Evolutionary conservation across 768 basidiomycete species (phyloP), one percentile per base, ranked within the genome.

Genomic region (Cystofilobasidium macerans): DNA sequence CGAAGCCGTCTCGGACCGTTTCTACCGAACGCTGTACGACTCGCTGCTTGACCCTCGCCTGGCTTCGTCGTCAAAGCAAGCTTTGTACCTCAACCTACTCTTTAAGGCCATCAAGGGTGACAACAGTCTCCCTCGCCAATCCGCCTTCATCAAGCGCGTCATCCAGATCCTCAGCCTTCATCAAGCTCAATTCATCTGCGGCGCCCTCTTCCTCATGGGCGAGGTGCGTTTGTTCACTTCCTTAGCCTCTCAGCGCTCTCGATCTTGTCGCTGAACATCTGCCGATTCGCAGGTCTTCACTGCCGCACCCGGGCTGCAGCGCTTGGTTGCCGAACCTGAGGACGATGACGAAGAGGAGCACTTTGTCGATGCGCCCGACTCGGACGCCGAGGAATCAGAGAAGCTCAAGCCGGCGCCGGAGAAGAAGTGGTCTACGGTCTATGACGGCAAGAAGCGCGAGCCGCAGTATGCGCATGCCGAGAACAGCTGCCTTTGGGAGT

Each of bases 41-140:
- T 91, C 90, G 2, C 78, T 99, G 6, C 83, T 86, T 57, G 94
- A 99, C 71, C 77, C 80, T 1, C 85, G 94, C 18, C 81, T 99
- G 1, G 81, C 85, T 3, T 80, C 81, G 2, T 90, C 90, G 16
- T 87, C 86, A 2, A 98, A 98, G 73, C 92, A 98, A 74, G 91
- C 92, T 7, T 88, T 98, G 85, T 98, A 94, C 75, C 82, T 99
- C 64, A 98, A 97, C 73, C 77, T 99, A 22, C 75, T 97, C 24
- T 93, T 93, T 82, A 92, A 89, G 71, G 86, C 88, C 2, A 77
- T 95, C 70, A 94, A 93, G 76, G 81, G 80, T 3, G 86, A 86
- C 69, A 71, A 71, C 36, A 81, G 82, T 63, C 65, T 75, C 0
- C 82, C 83, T 56, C 81, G 94, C 12, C 81, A 86, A 22, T 85